Conservation (phyloP, 495 filamentous ascomycete species). For the Penicillium simplicissimum region DNA sequence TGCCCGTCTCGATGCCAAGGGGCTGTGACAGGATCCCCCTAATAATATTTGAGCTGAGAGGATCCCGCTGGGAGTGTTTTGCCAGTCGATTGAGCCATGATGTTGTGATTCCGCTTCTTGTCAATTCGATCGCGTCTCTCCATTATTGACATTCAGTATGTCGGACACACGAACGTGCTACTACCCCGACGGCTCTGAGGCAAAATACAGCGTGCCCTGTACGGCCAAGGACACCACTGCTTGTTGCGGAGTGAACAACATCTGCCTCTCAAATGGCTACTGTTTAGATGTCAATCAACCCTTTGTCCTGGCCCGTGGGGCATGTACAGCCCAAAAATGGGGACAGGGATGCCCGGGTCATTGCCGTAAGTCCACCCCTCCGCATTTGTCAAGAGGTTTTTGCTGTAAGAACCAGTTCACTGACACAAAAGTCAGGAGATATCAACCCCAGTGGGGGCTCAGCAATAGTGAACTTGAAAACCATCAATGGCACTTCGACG, state of each 20-base stretch:
- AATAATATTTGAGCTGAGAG: neutral
- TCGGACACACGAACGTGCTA: constrained; percentile 20
- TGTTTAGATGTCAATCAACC: constrained; percentile 22
- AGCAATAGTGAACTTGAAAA: constrained; percentile 30
- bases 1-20: neutral
- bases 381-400: neutral
- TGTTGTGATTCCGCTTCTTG: neutral
- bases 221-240: constrained; percentile 15
- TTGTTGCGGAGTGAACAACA: constrained; percentile 14
- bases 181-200: constrained; percentile 14
- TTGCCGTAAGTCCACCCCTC: constrained; percentile 16
- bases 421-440: neutral
- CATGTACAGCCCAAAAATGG: constrained; percentile 21
- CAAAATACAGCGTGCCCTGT: constrained; percentile 13
- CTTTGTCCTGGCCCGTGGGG: constrained; percentile 17
- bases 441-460: constrained; percentile 14
- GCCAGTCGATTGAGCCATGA: neutral
- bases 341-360: constrained; percentile 19
- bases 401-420: neutral
- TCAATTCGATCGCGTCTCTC: neutral
- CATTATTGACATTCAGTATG: constrained; percentile 2
- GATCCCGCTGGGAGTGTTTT: neutral
- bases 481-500: constrained; percentile 16
- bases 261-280: constrained; percentile 25
- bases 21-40: neutral